phyloP scores from a whole-genome alignment of 1,284 basidiomycete species.

The Thecaphora thlaspeos region DNA sequence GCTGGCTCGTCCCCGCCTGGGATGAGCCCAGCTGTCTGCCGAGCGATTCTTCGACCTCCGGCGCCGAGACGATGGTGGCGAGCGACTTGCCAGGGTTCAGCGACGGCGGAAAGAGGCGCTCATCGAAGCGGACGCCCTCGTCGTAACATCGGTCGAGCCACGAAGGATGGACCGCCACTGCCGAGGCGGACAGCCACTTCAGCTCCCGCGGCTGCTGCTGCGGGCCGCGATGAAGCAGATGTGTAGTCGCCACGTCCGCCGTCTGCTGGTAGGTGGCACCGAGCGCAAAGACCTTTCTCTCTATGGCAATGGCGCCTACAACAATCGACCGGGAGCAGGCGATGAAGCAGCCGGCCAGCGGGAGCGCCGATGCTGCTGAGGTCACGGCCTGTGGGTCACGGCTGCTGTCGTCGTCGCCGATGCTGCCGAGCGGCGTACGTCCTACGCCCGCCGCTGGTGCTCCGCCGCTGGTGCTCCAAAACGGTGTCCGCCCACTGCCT shows the following conservation, averaged over 20 bases:
- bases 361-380: neutral
- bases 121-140: constrained; percentile 23
- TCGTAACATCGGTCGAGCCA: constrained; percentile 37
- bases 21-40: constrained; percentile 13
- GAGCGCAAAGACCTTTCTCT: constrained; percentile 19
- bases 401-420: too few species aligned
- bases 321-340: neutral
- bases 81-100: constrained; percentile 24
- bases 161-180: constrained; percentile 24
- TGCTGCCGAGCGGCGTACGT: too few species aligned
- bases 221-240: constrained; percentile 23
- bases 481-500: too few species aligned
- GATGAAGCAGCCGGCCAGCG: neutral
- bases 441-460: too few species aligned
- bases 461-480: too few species aligned
- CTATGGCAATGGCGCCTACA: neutral
- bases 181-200: constrained; percentile 6
- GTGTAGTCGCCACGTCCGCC: constrained; percentile 12
- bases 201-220: constrained; percentile 10
- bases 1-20: constrained; percentile 4
- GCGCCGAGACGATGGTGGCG: constrained; percentile 16
- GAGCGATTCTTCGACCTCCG: constrained; percentile 5
- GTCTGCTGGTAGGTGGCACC: constrained; percentile 24
- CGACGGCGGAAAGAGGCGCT: constrained; percentile 23
- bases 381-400: too few species aligned